Base-by-base conservation (phyloP, 768 basidiomycete genomes). In the Obba rivulosa region DNA sequence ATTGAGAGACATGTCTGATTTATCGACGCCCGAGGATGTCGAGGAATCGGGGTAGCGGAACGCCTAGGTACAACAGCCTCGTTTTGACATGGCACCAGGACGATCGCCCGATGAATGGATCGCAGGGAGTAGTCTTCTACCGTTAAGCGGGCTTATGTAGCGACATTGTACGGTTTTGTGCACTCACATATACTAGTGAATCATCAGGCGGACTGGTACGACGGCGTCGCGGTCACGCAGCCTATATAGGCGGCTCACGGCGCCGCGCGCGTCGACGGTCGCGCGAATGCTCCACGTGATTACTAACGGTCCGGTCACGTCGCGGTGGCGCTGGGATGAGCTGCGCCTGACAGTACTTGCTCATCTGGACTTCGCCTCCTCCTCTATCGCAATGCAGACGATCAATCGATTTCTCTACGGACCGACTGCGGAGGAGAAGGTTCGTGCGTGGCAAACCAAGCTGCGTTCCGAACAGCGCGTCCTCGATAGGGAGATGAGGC, bases 331-430 rank as follows among this genome's bases (percentile, higher is more conserved):
- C n/a, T n/a, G n/a, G 28, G 28, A 7, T 28, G 23, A 16, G 17
- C 14, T 3, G 43, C 18, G 38, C 40, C 28, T 25, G 25, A 28
- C 31, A 37, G 45, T 52, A 52, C 48, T 50, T 52, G 50, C 48
- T 51, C 46, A 48, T n/a, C n/a, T n/a, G n/a, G n/a, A n/a, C n/a
- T n/a, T n/a, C n/a, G 55, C 48, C 47, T 41, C 51, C 39, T 39
- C 13, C 5, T 31, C 28, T 14, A 17, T 46, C 42, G 45, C 60
- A 53, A 91, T 92, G 88, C 88, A 92, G 66, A 69, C 84, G 28
- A 86, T 98, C 62, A 94, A 92, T 65, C 83, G 92, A 36, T 93
- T 94, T 65, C 69, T 99, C 39, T 97, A 98, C 70, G 96, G 96
- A 2, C 95, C 93, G 16, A 92, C 95, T 0, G 87, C 94, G 20